phyloP scores from a whole-genome alignment of 345 rosid species.

The Clarkia xantiana region DNA sequence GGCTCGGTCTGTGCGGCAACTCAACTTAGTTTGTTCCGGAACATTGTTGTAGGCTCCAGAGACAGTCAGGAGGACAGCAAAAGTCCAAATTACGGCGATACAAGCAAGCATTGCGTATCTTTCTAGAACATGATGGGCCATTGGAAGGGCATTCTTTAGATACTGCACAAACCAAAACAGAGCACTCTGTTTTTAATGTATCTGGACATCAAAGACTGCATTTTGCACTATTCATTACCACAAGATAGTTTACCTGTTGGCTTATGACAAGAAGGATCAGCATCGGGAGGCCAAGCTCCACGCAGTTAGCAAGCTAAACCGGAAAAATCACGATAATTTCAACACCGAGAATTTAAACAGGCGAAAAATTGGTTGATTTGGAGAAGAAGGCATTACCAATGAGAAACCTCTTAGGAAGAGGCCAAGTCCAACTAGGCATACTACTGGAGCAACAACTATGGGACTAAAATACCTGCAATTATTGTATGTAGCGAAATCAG shows the following conservation, averaged over 20 bases:
- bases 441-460: slow-evolving; percentile 58
- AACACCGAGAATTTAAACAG: background rate
- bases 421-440: slow-evolving; percentile 71
- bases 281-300: slow-evolving; percentile 93
- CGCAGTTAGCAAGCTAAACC: slow-evolving; percentile 76
- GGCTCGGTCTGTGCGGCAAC: slow-evolving; percentile 71
- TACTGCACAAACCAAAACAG: slow-evolving; percentile 32
- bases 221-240: background rate
- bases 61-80: slow-evolving; percentile 83
- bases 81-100: slow-evolving; percentile 71
- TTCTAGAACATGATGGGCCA: slow-evolving; percentile 34
- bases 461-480: slow-evolving; percentile 56
- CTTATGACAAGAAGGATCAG: slow-evolving; percentile 52
- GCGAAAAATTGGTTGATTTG: background rate
- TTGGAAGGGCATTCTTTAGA: slow-evolving; percentile 26
- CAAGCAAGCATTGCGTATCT: slow-evolving; percentile 79
- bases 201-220: background rate
- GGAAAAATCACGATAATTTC: slow-evolving; percentile 4
- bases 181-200: background rate
- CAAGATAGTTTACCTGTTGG: slow-evolving; percentile 41
- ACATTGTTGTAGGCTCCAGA: slow-evolving; percentile 90
- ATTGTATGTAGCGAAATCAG: slow-evolving; percentile 1
- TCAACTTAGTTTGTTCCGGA: slow-evolving; percentile 36
- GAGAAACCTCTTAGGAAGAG: slow-evolving; percentile 82
- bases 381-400: slow-evolving; percentile 31